phyloP scores from a whole-genome alignment of 176 grass and related monocot genomes.

The Ananas comosus region DNA sequence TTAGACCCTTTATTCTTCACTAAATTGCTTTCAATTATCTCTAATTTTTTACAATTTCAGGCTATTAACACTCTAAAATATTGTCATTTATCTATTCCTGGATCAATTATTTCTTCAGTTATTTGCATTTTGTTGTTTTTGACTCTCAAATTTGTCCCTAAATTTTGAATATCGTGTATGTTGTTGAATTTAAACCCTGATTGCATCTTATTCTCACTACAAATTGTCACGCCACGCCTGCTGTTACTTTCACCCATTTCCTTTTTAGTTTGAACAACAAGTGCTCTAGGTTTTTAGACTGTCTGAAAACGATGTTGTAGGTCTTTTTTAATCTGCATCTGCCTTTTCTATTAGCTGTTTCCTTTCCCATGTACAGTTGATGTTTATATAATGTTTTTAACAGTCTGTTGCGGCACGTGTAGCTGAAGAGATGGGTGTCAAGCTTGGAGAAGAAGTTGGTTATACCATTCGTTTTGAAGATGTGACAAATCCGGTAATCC shows the following conservation, averaged over 20 bases:
- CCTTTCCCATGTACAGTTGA: neutral
- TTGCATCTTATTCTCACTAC: too few species aligned
- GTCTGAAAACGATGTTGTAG: neutral
- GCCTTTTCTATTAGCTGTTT: slow-evolving; percentile 2
- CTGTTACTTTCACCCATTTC: neutral
- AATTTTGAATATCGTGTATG: too few species aligned
- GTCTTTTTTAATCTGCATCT: neutral
- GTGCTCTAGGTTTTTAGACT: neutral
- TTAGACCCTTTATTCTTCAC: neutral
- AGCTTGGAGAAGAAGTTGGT: slow-evolving; percentile 93
- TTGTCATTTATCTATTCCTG: too few species aligned
- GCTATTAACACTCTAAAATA: too few species aligned
- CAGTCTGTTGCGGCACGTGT: slow-evolving; percentile 86
- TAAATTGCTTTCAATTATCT: neutral
- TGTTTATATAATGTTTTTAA: slow-evolving; percentile 28
- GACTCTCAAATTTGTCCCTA: too few species aligned
- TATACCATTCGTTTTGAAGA: slow-evolving; percentile 98
- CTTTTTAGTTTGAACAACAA: neutral
- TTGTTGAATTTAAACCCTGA: too few species aligned
- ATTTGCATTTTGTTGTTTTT: too few species aligned
- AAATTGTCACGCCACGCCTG: too few species aligned
- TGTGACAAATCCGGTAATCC: slow-evolving; percentile 79
- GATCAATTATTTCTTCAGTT: too few species aligned
- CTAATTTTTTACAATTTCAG: too few species aligned
- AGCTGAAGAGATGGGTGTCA: slow-evolving; percentile 82